Base-by-base conservation (phyloP, 345 rosid species). In the rapeseed (Brassica napus) region DNA sequence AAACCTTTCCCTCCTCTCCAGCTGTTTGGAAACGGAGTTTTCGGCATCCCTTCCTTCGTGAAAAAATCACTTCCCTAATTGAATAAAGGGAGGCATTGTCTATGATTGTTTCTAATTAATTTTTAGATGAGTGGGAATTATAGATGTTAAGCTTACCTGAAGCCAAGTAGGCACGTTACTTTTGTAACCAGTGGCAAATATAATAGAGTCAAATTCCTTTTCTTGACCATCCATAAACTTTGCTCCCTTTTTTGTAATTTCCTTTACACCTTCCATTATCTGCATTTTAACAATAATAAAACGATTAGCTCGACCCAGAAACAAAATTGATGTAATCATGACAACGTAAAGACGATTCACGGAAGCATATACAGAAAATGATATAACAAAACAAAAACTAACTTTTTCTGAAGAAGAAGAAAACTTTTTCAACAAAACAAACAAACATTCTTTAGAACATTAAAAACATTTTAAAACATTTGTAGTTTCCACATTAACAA, bases 151-250 rank as follows among this genome's bases (percentile, higher is more conserved):
- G 68, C 15, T 57, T 82, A 94, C 98, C 96, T 86, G 85, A 77
- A 94, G 94, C 98, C 98, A 94, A 85, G 82, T 75, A 69, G 97
- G 93, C 34, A 94, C 98, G 9, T 86, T 94, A 86, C 98, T 94
- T 81, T 83, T 89, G 82, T 91, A 94, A 15, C 98, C 98, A 30
- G 98, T 94, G 52, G 98, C 98, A 35, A 94, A 79, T 32, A 94
- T 87, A 73, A 94, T 85, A 14, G 98, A 79, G 84, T 91, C 97
- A 70, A 94, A 85, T 63, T 82, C 87, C 80, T 77, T 82, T 52
- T 92, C 97, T 85, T 88, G 87, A 58, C 96, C 97, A 82, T 94
- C 89, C 77, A 83, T n/a, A 72, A 94, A 94, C 82, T 84, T 93
- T 9, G 88, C 97, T 54, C 92, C 94, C 2, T 47, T 80, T 70